Evolutionary conservation across 75 land plant species (phyloP).

Genomic region (Sequoia sempervirens): DNA sequence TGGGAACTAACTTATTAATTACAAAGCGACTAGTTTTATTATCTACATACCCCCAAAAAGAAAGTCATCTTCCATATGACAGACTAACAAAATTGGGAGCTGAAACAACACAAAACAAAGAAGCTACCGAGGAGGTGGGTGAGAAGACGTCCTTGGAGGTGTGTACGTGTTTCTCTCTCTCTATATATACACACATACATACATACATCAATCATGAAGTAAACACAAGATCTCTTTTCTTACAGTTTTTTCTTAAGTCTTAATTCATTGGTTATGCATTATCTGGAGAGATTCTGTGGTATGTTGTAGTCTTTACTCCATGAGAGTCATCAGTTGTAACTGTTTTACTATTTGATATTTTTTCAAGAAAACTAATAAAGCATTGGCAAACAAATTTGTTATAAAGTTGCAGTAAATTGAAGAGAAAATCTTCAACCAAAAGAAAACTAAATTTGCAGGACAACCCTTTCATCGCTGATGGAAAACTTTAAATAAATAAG

Average conservation of each 20-base stretch:
- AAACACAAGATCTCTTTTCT: background rate
- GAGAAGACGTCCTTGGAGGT: too few species aligned
- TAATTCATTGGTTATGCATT: background rate
- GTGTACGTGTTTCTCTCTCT: too few species aligned
- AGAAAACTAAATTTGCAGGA: background rate
- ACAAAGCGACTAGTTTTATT: too few species aligned
- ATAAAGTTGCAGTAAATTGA: background rate
- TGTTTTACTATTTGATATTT: background rate
- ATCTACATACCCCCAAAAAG: too few species aligned
- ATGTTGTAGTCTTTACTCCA: background rate
- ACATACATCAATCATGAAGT: background rate
- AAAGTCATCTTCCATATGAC: too few species aligned
- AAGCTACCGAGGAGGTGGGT: too few species aligned
- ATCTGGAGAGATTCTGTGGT: background rate
- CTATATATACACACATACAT: too few species aligned
- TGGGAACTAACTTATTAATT: too few species aligned
- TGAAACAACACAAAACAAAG: too few species aligned
- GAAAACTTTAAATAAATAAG: background rate
- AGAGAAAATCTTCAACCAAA: background rate
- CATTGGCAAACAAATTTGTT: background rate
- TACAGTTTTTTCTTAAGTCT: background rate
- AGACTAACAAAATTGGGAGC: too few species aligned
- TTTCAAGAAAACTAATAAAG: background rate
- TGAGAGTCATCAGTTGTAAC: background rate
- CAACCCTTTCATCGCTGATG: background rate